Base-by-base conservation (phyloP, 768 basidiomycete species). In the Suillus decipiens region DNA sequence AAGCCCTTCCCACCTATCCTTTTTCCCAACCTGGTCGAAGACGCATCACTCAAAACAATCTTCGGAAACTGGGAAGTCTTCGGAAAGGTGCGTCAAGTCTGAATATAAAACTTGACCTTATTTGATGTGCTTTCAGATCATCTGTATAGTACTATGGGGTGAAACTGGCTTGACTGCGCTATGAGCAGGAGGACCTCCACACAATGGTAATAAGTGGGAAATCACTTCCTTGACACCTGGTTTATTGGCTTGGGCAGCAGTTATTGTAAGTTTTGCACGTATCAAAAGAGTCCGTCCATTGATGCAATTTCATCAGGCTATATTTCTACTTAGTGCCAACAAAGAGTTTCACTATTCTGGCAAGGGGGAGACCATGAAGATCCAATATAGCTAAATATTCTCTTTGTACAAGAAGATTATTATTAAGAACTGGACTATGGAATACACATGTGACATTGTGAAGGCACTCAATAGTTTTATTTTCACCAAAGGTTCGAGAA, bases 41-140 rank as follows among this genome's bases (percentile, higher is more conserved):
- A 62, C 12, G 7, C 34, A 15, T 31, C 15, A 3, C 37, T 36
- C 5, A 31, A 45, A 19, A 57, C 55, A 4, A 3, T 62, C 41
- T 62, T 62, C 22, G 37, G 51, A 15, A 62, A 57, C 12, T 48
- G 45, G 45, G 6, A 42, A 45, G 3, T 58, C 31, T 39, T 62
- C 1, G 61, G 31, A 2, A 62, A 62, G 19, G 61, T 45, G 43
- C 5, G 6, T 48, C 22, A n/a, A n/a, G n/a, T n/a, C n/a, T n/a
- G n/a, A n/a, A n/a, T n/a, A n/a, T n/a, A n/a, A n/a, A n/a, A 6
- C 22, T 48, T 48, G 0, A 48, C 4, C 24, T 48, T 24, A 48
- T 11, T 14, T 4, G 28, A 2, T 0, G 2, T 48, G 47, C 8
- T 50, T 50, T 50, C 24, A 50, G 48, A 14, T 5, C 1, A 50